These are phyloP conservation scores for Neopestalotiopsis clavispora DNA, from an alignment of 2,329 filamentous ascomycete species.

Conservation along the genomic window DNA sequence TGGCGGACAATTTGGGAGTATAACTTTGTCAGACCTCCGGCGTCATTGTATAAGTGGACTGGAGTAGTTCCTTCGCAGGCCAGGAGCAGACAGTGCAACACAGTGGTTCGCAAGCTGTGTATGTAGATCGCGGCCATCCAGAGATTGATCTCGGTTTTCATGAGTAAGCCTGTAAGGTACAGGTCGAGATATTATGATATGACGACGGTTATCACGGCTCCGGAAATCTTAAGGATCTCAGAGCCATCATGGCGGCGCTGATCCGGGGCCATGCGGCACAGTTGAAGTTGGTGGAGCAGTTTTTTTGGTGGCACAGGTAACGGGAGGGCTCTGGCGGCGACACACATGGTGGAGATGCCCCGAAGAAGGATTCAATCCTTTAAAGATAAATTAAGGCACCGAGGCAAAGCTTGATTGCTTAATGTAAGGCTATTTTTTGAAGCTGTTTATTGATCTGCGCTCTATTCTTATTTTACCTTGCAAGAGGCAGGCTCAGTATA, in stretches of 20 bases:
- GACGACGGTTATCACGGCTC: too few relatives aligned
- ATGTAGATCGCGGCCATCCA: too few relatives aligned
- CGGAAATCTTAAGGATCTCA: neutral
- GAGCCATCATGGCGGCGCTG: neutral
- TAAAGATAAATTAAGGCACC: neutral
- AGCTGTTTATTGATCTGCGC: neutral
- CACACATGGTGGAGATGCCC: neutral
- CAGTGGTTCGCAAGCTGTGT: too few relatives aligned
- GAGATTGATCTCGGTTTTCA: too few relatives aligned
- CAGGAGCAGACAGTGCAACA: too few relatives aligned
- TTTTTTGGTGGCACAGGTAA: neutral
- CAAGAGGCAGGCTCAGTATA: neutral
- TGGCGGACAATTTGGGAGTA: too few relatives aligned
- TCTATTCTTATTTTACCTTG: neutral
- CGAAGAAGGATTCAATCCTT: neutral
- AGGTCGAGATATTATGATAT: too few relatives aligned
- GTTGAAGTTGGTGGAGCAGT: neutral
- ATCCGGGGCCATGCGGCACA: neutral
- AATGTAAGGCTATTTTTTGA: neutral
- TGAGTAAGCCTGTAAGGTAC: too few relatives aligned
- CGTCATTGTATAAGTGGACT: too few relatives aligned
- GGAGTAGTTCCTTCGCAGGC: too few relatives aligned
- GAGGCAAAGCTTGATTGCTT: neutral
- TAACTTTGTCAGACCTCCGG: too few relatives aligned
- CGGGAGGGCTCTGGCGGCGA: neutral